Base-by-base conservation (phyloP, 2,329 filamentous ascomycete species). In the Arthrobotrys iridis region DNA sequence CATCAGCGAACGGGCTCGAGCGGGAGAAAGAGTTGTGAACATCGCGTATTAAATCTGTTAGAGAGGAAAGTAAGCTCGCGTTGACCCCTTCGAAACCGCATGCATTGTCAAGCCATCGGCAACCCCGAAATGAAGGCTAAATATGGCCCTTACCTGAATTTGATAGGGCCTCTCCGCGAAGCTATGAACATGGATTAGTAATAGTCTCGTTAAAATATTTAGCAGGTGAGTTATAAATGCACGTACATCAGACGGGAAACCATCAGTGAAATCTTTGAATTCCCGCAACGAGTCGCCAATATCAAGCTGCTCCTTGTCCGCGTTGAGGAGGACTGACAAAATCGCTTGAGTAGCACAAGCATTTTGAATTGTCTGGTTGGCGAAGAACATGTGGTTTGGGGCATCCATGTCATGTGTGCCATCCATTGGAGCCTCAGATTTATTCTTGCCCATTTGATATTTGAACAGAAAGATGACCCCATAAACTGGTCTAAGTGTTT, bases 391-490 rank as follows among this genome's bases (percentile, higher is more conserved):
- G 76, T 87, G 86, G 77, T 93, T 89, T 15, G 91, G 85, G 11
- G 93, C 92, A 13, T 85, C 86, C 79, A 88, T 85, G 84, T 97
- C 93, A 82, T 92, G 97, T 33, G 84, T 85, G 76, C 95, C 95
- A 82, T 98, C 93, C 77, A 89, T 87, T 0, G 93, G 93, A 40
- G 80, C 80, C 52, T 83, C 76, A 84, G 88, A 84, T 85, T 90
- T 79, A 85, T 87, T 75, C 83, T 87, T 85, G 81, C 91, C 89
- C 76, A 89, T 93, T 58, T 88, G 92, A 83, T 92, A 99, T 84
- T 97, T 98, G 89, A 99, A 99, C 82, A 99, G 92, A 84, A 99
- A 99, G 81, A 99, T 97, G 79, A 99, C 93, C 80, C 95, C 95
- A 84, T 97, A 96, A 62, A 97, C 86, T 15, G 92, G 91, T 79